Evolutionary conservation across 2,329 filamentous ascomycete species (phyloP), one percentile per base, ranked within the genome.

Genomic region (Monilinia polystroma): DNA sequence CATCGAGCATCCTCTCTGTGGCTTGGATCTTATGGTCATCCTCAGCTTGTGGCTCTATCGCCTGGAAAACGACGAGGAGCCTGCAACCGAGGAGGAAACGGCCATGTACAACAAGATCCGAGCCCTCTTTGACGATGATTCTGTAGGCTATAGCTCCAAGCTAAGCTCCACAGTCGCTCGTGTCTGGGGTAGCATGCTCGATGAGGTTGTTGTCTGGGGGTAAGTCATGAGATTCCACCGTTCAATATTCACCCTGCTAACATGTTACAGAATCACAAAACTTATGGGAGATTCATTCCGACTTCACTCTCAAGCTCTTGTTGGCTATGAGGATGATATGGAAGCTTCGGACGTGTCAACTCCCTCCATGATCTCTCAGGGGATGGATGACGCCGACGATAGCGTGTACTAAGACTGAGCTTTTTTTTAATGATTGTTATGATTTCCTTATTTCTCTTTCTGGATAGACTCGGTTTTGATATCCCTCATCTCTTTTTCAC

Each of bases 141-240:
- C 91, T 64, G 90, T 94, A 75, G 84, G 89, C 71, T 84, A 88
- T 63, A 93, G 89, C 71, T 84, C 88, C 63, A 93, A 96, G 77
- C 83, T 99, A 73, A 97, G 94, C 82, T 95, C 93, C n/a, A 92
- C 92, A 63, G 94, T 99, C 54, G 93, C 94, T 70, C 88, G 92
- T 74, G 87, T 98, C 56, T 99, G 95, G 95, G 95, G 94, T 74
- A 94, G 92, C 71, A 97, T 98, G 90, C 88, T 98, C 71, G 95
- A 98, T 77, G 95, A 97, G 80, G 95, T 98, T 70, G 94, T 98
- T 73, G 95, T 99, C 69, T 98, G 95, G 95, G 95, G 95, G 93
- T 97, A 89, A 87, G 93, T 90, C 63, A 32, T 64, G 35, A 53
- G 14, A n/a, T 54, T 54, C 59, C 29, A 64, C 45, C 35, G 35